Conservation (phyloP, 164 flowering plant genomes). For the Euptelea pleiosperma region DNA sequence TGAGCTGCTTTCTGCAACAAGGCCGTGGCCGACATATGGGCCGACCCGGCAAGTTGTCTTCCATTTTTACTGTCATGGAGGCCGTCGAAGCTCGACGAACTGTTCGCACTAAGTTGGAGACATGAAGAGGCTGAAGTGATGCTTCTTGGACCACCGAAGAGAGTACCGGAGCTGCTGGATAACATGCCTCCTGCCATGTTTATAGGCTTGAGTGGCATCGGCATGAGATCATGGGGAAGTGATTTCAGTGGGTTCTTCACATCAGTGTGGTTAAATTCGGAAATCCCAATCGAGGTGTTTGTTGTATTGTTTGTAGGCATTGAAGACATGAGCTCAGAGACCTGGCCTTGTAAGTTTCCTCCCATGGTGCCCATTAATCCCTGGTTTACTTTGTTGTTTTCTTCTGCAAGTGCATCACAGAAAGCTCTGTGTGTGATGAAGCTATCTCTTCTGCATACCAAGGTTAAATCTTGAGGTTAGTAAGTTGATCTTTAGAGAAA, state of each 20-base stretch:
- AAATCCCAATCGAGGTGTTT: conserved; percentile 8
- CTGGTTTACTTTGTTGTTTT: conserved; percentile 39
- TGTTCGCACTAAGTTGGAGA: conserved; percentile 57
- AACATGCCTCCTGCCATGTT: conserved; percentile 47
- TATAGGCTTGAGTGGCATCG: conserved; percentile 51
- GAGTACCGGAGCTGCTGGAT: conserved; percentile 46
- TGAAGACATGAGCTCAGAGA: conserved; percentile 25
- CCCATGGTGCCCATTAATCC: conserved; percentile 20
- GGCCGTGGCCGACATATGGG: conserved; percentile 50
- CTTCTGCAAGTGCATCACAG: conserved; percentile 59
- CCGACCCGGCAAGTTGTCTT: conserved; percentile 13
- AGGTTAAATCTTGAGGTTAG: not conserved
- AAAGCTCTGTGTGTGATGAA: conserved; percentile 60
- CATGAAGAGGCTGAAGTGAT: conserved; percentile 42
- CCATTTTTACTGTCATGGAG: conserved; percentile 31
- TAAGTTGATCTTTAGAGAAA: not conserved
- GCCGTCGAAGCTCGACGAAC: conserved; percentile 37
- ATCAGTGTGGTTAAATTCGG: conserved; percentile 36
- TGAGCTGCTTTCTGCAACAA: conserved; percentile 62
- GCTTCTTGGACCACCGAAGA: conserved; percentile 44
- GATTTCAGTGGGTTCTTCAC: conserved; percentile 47
- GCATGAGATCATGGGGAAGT: conserved; percentile 50
- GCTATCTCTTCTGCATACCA: conserved; percentile 48
- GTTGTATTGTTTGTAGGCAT: conserved; percentile 20
- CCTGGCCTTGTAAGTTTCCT: conserved; percentile 29